phyloP scores from a whole-genome alignment of 2,329 filamentous ascomycete species.

The Penicillium fuscoglaucum region DNA sequence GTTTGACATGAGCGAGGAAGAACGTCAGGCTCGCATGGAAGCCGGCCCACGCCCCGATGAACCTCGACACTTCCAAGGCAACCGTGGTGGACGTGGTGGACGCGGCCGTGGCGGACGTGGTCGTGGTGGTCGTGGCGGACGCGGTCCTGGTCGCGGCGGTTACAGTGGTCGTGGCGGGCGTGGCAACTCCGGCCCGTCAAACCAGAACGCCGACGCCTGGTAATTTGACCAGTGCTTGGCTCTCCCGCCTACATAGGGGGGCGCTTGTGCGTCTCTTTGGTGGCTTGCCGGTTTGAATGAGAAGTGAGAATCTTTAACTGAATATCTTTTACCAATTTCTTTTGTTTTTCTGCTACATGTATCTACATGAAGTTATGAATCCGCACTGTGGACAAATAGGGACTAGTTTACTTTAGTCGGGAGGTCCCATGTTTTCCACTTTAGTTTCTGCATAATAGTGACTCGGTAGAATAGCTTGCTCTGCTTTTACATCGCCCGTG shows the following conservation, averaged over 20 bases:
- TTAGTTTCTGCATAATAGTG: not conserved
- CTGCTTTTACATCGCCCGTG: not conserved
- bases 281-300: not conserved
- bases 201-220: not conserved
- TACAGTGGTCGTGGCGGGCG: conserved; percentile 12
- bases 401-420: not conserved
- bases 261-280: not conserved
- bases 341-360: not conserved
- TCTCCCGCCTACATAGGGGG: no score
- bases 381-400: not conserved
- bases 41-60: conserved; percentile 54
- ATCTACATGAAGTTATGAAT: not conserved
- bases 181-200: not conserved
- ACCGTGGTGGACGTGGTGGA: conserved; percentile 22
- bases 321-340: not conserved
- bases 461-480: not conserved
- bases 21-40: conserved; percentile 61
- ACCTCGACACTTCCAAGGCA: conserved; percentile 3
- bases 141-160: conserved; percentile 23
- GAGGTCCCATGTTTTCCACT: not conserved
- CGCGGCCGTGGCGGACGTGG: conserved; percentile 6
- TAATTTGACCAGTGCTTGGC: not conserved
- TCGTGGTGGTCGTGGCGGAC: conserved; percentile 1
- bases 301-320: no score
- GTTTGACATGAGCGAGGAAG: conserved; percentile 71